Percentiles rank a stretch among this genome's conserved stretches.
phyloP scores from a whole-genome alignment of 2,329 filamentous ascomycete genomes.

The Epichloe sylvatica region DNA sequence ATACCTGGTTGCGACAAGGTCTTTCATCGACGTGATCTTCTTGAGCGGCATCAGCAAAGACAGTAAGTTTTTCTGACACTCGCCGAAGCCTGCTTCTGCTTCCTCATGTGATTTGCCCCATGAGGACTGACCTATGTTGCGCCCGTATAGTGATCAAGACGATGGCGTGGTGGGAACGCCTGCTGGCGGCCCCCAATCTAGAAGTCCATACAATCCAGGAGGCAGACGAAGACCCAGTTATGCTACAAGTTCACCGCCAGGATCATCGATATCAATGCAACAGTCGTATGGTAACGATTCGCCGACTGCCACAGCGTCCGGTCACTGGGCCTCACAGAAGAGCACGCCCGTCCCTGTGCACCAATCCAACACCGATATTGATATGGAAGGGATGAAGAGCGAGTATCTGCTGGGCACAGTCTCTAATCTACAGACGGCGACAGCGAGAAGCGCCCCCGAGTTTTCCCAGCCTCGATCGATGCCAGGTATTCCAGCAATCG shows the following conservation, averaged over 20 bases:
- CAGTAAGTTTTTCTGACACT: conserved; percentile 17
- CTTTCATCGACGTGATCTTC: conserved; percentile 45
- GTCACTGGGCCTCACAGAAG: conserved; percentile 12
- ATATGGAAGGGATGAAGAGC: conserved; percentile 8
- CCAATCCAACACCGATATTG: conserved; percentile 10
- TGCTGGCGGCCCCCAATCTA: not conserved
- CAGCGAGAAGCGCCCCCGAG: conserved; percentile 8
- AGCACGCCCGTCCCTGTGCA: conserved; percentile 3
- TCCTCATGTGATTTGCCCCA: too few species aligned
- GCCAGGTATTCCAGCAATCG: conserved; percentile 12
- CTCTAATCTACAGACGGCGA: conserved; percentile 8
- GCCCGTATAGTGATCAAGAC: conserved; percentile 12
- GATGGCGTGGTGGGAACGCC: conserved; percentile 3
- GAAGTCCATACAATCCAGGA: conserved; percentile 1
- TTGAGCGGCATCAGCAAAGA: conserved; percentile 39
- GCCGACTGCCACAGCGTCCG: conserved; percentile 5
- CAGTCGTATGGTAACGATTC: conserved; percentile 5
- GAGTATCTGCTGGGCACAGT: conserved; percentile 13
- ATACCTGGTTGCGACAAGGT: conserved; percentile 40
- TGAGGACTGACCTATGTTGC: not conserved
- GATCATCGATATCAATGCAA: conserved; percentile 6
- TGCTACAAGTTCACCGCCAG: conserved; percentile 8
- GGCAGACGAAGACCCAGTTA: conserved; percentile 8
- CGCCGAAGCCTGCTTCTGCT: not conserved
- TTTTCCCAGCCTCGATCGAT: conserved; percentile 13